Base-by-base conservation (phyloP, 306 rosid species). In the Prinsepia uniflora region DNA sequence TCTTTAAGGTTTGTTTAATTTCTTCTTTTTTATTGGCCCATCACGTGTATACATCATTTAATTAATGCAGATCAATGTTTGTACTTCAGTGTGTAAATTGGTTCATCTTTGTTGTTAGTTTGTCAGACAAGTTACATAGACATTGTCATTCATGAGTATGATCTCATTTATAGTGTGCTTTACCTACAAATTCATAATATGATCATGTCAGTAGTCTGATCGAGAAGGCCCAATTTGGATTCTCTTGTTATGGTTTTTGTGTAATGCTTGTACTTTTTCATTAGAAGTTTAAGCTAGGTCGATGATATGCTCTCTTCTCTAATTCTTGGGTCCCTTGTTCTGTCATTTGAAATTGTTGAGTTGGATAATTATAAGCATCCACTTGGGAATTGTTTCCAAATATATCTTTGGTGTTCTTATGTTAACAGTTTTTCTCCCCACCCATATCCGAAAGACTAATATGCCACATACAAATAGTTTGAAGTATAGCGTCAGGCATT, bases 1-100 rank as follows among this genome's bases (percentile, higher is more conserved):
- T 91, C 68, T 91, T 91, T 67, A 87, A 91, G 97, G 97, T 89
- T 54, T 19, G 64, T 65, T 57, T 64, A 30, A 19, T 19, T 3
- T 63, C 34, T 30, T n/a, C 14, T 11, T 65, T 65, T 14, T 76
- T 47, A 41, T 34, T 62, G 53, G 62, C 24, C 62, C 19, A 18
- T 58, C 49, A 2, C 57, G 22, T 70, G 36, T 30, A 36, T 10
- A 0, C 9, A 74, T 43, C 56, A 15, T 74, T 41, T 50, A 68
- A 18, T 20, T 40, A 20, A 53, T 7, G 15, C 49, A 19, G 30
- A 68, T 68, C 11, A 17, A 36, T 19, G 19, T 45, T 54, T 36
- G 46, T 13, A 8, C 46, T 53, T 11, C 11, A 34, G 49, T 30
- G 39, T 9, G 24, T 44, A 72, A 64, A 43, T 30, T 5, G 34